These are phyloP conservation scores for Yamagishiella unicocca DNA, from an alignment of 139 green algal genomes.

Conservation along the genomic window DNA sequence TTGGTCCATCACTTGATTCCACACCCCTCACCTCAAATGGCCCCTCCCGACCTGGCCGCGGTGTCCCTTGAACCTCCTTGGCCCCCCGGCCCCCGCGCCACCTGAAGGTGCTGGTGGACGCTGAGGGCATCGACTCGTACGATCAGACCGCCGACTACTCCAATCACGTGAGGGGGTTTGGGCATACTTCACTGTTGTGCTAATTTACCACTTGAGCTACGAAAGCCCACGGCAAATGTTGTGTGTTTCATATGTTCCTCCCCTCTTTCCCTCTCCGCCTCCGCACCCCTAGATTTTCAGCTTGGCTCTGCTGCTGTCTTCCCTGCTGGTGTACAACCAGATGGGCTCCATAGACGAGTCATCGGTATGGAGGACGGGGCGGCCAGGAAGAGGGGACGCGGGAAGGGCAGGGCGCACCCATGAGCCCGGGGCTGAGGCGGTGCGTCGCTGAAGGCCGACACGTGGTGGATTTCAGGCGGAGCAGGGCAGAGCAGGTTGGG, in stretches of 20 bases:
- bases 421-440: neutral
- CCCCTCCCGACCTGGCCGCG: too few relatives aligned
- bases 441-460: neutral
- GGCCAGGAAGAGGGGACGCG: neutral
- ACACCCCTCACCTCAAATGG: too few relatives aligned
- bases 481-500: neutral
- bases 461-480: neutral
- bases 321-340: constrained; percentile 91
- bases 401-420: neutral
- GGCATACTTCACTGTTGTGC: neutral
- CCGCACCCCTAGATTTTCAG: constrained; percentile 87
- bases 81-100: too few relatives aligned
- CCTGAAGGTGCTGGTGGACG: constrained; percentile 88
- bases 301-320: constrained; percentile 92
- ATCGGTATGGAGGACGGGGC: constrained; percentile 24
- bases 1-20: too few relatives aligned
- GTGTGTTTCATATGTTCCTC: neutral
- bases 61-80: too few relatives aligned
- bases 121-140: constrained; percentile 93
- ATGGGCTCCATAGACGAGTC: constrained; percentile 94
- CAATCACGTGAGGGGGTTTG: constrained; percentile 25
- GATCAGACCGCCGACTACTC: constrained; percentile 78
- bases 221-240: neutral
- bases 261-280: neutral
- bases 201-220: neutral